Percentiles rank a stretch among this genome's conserved stretches.
These are phyloP conservation scores for Penicillium psychrosexuale DNA, from an alignment of 2,329 filamentous ascomycete species.

Conservation along the genomic window DNA sequence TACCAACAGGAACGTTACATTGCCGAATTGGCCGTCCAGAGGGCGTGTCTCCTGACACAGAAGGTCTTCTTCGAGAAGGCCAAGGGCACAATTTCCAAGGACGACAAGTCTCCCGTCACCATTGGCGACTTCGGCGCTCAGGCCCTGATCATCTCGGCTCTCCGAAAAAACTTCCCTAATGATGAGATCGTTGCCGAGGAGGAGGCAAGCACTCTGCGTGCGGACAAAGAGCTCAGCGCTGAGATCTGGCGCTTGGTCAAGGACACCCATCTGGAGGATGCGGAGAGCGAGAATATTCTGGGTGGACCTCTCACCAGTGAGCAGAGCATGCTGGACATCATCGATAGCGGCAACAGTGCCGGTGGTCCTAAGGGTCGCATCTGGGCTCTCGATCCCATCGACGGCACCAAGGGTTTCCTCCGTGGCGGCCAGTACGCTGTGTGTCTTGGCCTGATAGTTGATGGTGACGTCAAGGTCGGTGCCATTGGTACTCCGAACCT, in stretches of 20 bases:
- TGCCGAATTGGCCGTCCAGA: conserved; percentile 84
- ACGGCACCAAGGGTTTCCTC: conserved; percentile 96
- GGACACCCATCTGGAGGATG: conserved; percentile 65
- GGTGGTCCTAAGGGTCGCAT: conserved; percentile 57
- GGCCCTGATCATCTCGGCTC: conserved; percentile 87
- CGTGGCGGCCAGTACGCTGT: conserved; percentile 96
- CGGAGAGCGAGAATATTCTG: conserved; percentile 62
- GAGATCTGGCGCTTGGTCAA: conserved; percentile 84
- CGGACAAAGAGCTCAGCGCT: conserved; percentile 65
- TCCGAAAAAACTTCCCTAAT: conserved; percentile 82
- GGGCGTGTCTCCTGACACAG: conserved; percentile 72
- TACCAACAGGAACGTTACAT: conserved; percentile 78
- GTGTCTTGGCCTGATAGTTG: conserved; percentile 85
- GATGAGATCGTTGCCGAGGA: conserved; percentile 95
- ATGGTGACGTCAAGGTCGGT: conserved; percentile 89
- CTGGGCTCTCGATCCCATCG: conserved; percentile 96
- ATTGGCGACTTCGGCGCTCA: conserved; percentile 98
- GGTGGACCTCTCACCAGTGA: conserved; percentile 66
- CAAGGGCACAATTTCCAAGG: conserved; percentile 91
- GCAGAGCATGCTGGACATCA: conserved; percentile 58
- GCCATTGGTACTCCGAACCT: conserved; percentile 95
- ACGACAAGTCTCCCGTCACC: conserved; percentile 93
- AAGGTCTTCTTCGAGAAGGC: conserved; percentile 81
- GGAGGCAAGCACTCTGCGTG: conserved; percentile 75
- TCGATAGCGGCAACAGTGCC: conserved; percentile 52